A percentile compares a stretch with the other conserved stretches of the same genome.
phyloP scores from a whole-genome alignment of 75 land plant species.

The Pinus tabuliformis region DNA sequence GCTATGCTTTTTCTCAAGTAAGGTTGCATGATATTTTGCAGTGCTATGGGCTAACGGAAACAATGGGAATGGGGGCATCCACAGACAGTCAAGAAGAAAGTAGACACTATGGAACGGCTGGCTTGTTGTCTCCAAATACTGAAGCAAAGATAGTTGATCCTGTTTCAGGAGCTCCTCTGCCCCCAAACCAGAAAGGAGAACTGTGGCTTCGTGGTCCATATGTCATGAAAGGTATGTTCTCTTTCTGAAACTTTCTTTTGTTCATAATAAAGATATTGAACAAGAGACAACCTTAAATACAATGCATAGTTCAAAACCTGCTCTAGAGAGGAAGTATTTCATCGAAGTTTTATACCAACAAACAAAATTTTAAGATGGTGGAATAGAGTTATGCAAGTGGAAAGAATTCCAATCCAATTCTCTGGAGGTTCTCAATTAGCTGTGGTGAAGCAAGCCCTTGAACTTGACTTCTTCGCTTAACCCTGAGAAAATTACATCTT shows the following conservation, averaged over 20 bases:
- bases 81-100: conserved; percentile 36
- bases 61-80: conserved; percentile 29
- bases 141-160: conserved; percentile 76
- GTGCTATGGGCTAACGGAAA: conserved; percentile 81
- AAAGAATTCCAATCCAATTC: no score
- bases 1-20: background rate
- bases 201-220: conserved; percentile 66
- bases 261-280: background rate
- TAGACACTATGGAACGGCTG: conserved; percentile 41
- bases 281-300: no score
- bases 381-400: no score
- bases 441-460: no score
- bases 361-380: no score
- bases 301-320: no score
- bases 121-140: conserved; percentile 36
- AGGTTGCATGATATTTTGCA: conserved; percentile 29
- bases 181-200: conserved; percentile 63
- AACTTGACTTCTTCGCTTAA: no score
- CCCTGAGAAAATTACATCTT: no score
- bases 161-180: conserved; percentile 37
- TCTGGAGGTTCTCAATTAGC: no score
- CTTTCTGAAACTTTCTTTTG: background rate
- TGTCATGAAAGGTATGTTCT: conserved; percentile 62
- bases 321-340: no score
- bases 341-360: no score